Conservation (phyloP, 2,329 filamentous ascomycete species). For the Monosporascus sp. region DNA sequence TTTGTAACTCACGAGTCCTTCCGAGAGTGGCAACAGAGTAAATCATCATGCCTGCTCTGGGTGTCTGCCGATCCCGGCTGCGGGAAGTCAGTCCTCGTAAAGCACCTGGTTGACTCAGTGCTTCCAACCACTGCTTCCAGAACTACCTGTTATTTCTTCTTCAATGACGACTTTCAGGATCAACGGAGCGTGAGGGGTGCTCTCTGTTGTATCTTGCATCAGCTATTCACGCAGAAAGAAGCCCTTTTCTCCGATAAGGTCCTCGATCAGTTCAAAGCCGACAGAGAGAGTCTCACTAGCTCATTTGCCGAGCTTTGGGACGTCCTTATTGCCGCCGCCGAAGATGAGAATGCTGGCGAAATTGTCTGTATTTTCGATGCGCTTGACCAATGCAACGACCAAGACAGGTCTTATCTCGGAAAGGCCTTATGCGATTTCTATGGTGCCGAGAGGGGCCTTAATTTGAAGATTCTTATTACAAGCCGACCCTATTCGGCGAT, state of each 20-base stretch:
- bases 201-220: constrained; percentile 32
- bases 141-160: constrained; percentile 38
- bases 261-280: constrained; percentile 12
- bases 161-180: constrained; percentile 17
- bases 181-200: constrained; percentile 26
- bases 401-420: too few species aligned
- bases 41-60: constrained; percentile 17
- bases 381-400: constrained; percentile 32
- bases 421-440: constrained; percentile 22
- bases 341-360: constrained; percentile 1
- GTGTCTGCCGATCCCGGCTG: constrained; percentile 39
- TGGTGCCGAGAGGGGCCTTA: background rate
- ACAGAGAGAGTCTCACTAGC: constrained; percentile 7
- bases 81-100: constrained; percentile 38
- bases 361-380: constrained; percentile 35
- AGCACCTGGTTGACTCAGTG: constrained; percentile 28
- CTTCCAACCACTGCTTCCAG: constrained; percentile 12
- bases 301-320: constrained; percentile 28
- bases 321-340: constrained; percentile 13
- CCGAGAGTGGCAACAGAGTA: constrained; percentile 12
- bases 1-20: constrained; percentile 11
- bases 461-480: constrained; percentile 34
- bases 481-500: constrained; percentile 31
- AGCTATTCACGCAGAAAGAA: constrained; percentile 26
- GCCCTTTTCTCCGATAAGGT: constrained; percentile 18